Evolutionary conservation across 169 alveolate genomes (phyloP).

Genomic region (Babesia ovata): DNA sequence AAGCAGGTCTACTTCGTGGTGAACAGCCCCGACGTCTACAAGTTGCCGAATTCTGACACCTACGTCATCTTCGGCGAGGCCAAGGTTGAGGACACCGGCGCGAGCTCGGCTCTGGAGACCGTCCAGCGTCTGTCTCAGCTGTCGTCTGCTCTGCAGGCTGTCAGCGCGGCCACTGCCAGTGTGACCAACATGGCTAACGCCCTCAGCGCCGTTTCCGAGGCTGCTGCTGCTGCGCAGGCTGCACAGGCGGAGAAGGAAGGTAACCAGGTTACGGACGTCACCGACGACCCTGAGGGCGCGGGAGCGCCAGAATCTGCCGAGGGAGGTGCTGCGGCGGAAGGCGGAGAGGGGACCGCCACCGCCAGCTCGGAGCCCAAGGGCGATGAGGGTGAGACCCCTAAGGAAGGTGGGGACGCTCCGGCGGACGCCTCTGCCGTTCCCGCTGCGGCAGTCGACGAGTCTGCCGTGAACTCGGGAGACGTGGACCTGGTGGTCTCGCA

Average conservation of each 20-base stretch:
- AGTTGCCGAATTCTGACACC: constrained; percentile 90
- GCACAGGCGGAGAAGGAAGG: constrained; percentile 34
- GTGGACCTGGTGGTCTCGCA: constrained; percentile 89
- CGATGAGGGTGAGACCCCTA: neutral
- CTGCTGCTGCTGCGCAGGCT: constrained; percentile 12
- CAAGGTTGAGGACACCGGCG: constrained; percentile 88
- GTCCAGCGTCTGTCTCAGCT: constrained; percentile 74
- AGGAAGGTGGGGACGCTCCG: neutral
- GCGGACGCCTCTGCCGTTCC: neutral
- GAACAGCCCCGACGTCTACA: constrained; percentile 92
- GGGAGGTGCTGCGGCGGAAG: neutral
- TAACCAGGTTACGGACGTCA: constrained; percentile 20
- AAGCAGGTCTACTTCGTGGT: constrained; percentile 90
- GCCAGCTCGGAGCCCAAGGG: neutral
- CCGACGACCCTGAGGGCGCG: constrained; percentile 4
- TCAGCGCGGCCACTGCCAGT: constrained; percentile 17
- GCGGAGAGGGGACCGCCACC: neutral
- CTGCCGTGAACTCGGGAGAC: constrained; percentile 55
- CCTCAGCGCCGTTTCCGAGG: constrained; percentile 19
- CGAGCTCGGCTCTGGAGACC: constrained; percentile 73
- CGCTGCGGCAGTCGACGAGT: constrained; percentile 5
- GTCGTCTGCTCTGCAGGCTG: constrained; percentile 43
- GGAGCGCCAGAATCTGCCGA: neutral
- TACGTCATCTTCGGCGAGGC: constrained; percentile 96
- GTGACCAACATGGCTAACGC: too few relatives aligned